Evolutionary conservation across 257 asterid genomes (phyloP), one percentile per base, ranked within the genome.

Genomic region (Ligustrum vulgare): DNA sequence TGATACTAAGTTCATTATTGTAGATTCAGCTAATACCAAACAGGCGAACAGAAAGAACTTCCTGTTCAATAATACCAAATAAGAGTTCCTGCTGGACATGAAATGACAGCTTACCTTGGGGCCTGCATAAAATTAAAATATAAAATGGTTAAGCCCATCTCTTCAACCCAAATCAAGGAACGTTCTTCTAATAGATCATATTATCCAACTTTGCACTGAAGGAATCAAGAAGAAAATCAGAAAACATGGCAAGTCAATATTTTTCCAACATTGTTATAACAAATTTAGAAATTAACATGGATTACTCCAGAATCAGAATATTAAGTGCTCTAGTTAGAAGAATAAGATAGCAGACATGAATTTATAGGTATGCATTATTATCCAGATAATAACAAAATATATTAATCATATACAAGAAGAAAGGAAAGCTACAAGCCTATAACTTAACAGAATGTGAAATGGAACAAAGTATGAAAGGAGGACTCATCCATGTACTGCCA

Each of bases 71-170:
- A 69, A 85, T 73, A 85, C 67, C 71, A 75, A 84, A 72, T 76
- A 72, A 73, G 83, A 74, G 70, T 68, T 76, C 81, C 83, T 60
- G 80, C 74, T 58, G 80, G 74, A 77, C 67, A 80, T 72, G 86
- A 81, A 75, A 71, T 20, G 82, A 76, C 77, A 34, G 87, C 80
- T 81, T 86, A 93, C 95, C 97, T 80, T 80, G 93, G 76, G 91
- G 85, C 93, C 98, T 93, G 95, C 95, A 89, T 10, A 85, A 79
- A 77, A 75, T 69, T 32, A 25, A 32, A 37, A 56, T 13, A 80
- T 37, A 78, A 75, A 72, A 60, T 16, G 60, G 41, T 80, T 70
- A 84, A 82, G 68, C 71, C 70, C 76, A 63, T 75, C 70, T 12
- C 33, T 68, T 72, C 71, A 60, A 76, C 69, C 47, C 68, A 68